A percentile compares a stretch with the other conserved stretches of the same genome.
phyloP scores from a whole-genome alignment of 768 basidiomycete species.

The Leccinum imitatum region DNA sequence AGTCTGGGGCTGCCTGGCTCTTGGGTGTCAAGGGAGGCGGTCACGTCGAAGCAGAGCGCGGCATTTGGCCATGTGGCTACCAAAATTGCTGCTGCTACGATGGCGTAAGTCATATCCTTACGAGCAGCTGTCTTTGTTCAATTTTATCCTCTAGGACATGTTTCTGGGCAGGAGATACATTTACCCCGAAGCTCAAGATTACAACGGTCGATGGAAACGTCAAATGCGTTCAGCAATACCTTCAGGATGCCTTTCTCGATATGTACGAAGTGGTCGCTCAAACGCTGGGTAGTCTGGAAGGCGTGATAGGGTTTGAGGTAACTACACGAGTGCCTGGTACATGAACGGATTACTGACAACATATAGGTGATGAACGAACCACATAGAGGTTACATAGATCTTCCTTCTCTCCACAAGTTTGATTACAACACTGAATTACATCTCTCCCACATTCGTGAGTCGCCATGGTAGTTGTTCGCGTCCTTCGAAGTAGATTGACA shows the following conservation, averaged over 20 bases:
- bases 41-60: constrained; percentile 72
- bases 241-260: constrained; percentile 79
- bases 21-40: constrained; percentile 76
- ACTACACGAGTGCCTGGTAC: constrained; percentile 6
- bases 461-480: background rate
- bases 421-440: constrained; percentile 97
- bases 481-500: background rate
- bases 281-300: constrained; percentile 69
- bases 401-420: constrained; percentile 79
- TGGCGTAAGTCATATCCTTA: constrained; percentile 60
- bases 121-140: background rate
- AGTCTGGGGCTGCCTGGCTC: constrained; percentile 85
- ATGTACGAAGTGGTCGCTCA: constrained; percentile 71
- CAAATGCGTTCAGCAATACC: constrained; percentile 73
- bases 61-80: constrained; percentile 93
- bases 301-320: constrained; percentile 90
- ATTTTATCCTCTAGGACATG: constrained; percentile 56
- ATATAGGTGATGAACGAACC: constrained; percentile 90
- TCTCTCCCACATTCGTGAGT: constrained; percentile 72
- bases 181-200: constrained; percentile 71
- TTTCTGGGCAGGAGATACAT: constrained; percentile 91
- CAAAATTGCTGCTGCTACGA: constrained; percentile 93
- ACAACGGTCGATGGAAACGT: constrained; percentile 46
- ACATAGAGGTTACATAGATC: constrained; percentile 86
- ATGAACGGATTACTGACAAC: constrained; percentile 3